Evolutionary conservation across 768 basidiomycete species (phyloP).

Genomic region (Amanita muscaria): DNA sequence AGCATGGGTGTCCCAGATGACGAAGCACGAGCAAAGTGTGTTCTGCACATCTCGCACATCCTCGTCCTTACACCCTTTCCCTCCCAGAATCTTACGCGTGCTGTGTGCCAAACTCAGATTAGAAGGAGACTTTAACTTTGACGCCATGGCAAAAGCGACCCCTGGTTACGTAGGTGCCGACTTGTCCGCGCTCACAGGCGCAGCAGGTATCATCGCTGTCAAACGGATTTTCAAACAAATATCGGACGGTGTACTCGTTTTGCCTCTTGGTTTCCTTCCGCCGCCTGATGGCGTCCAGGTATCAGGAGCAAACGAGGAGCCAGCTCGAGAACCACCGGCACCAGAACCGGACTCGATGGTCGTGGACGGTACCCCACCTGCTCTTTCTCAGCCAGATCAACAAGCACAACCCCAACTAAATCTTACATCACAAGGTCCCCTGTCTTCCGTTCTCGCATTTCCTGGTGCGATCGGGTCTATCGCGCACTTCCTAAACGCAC

Average conservation of each 20-base stretch:
- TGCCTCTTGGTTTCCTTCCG: too few relatives aligned
- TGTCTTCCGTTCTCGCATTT: slow-evolving; percentile 12
- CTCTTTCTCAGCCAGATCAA: slow-evolving; percentile 8
- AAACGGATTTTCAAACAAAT: slow-evolving; percentile 88
- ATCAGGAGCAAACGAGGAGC: too few relatives aligned
- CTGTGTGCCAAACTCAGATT: slow-evolving; percentile 77
- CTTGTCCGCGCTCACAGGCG: slow-evolving; percentile 80
- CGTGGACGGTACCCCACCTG: slow-evolving; percentile 29
- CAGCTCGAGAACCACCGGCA: too few relatives aligned
- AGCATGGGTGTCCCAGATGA: slow-evolving; percentile 96
- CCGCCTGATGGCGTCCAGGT: too few relatives aligned
- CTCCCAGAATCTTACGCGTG: slow-evolving; percentile 85
- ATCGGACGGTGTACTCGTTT: slow-evolving; percentile 52
- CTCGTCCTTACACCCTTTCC: too few relatives aligned
- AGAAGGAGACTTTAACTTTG: slow-evolving; percentile 83
- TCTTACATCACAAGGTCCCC: slow-evolving; percentile 13
- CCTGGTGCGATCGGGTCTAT: slow-evolving; percentile 55
- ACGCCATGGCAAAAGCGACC: slow-evolving; percentile 79
- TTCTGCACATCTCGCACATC: too few relatives aligned
- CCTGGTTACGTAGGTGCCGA: slow-evolving; percentile 98
- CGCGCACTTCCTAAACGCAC: slow-evolving; percentile 80
- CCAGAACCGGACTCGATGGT: slow-evolving; percentile 35
- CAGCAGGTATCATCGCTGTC: slow-evolving; percentile 92
- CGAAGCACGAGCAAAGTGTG: slow-evolving; percentile 80
- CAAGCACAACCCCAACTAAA: slow-evolving; percentile 7